phyloP scores from a whole-genome alignment of 257 asterid species.

The Rehmannia glutinosa region DNA sequence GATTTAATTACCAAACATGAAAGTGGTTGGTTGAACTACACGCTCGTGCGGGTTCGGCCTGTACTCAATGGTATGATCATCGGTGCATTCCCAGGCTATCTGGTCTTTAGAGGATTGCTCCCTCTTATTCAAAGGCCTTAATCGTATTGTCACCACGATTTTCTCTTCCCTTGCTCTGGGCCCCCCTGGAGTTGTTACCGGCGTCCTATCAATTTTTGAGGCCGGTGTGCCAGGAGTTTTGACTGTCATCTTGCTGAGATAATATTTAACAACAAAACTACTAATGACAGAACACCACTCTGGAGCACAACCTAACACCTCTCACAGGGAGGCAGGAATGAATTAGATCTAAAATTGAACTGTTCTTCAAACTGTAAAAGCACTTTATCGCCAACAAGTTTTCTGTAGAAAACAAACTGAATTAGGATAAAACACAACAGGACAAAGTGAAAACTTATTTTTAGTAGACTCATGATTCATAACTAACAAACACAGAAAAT shows the following conservation, averaged over 20 bases:
- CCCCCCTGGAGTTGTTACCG: conserved; percentile 65
- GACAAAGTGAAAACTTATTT: too few species aligned
- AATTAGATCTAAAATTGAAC: not conserved
- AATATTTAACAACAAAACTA: not conserved
- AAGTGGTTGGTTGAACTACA: conserved; percentile 44
- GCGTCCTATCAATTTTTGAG: conserved; percentile 71
- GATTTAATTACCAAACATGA: conserved; percentile 61
- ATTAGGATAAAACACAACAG: not conserved
- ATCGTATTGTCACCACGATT: conserved; percentile 80
- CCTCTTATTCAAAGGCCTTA: conserved; percentile 88
- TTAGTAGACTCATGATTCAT: too few species aligned
- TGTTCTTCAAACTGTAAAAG: not conserved
- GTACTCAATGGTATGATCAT: conserved; percentile 67
- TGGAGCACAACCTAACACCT: conserved; percentile 20
- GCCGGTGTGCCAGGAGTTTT: conserved; percentile 79
- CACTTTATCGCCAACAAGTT: not conserved
- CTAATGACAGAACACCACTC: conserved; percentile 6
- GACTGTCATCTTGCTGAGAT: conserved; percentile 46
- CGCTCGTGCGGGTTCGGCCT: conserved; percentile 62
- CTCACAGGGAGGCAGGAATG: conserved; percentile 13
- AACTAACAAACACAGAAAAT: too few species aligned
- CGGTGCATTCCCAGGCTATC: conserved; percentile 88
- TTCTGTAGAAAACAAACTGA: conserved; percentile 17
- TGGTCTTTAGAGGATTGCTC: conserved; percentile 75
- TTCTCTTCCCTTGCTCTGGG: conserved; percentile 70